phyloP scores from a whole-genome alignment of 106 monocot species.

The Allium cepa region DNA sequence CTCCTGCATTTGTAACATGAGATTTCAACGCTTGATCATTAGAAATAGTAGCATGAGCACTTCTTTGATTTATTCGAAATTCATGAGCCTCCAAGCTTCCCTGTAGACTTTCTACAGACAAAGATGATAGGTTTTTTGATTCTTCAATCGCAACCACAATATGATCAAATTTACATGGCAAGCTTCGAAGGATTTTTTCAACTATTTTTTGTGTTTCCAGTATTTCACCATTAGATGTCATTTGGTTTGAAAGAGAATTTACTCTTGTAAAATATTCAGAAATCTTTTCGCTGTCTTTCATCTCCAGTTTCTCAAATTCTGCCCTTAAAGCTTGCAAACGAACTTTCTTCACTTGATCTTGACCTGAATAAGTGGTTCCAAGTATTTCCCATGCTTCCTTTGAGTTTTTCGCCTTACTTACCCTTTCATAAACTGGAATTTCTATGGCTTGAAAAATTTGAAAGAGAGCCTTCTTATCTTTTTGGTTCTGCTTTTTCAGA shows the following conservation, averaged over 20 bases:
- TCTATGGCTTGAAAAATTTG: no score
- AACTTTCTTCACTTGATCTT: no score
- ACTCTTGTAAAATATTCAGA: no score
- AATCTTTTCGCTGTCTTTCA: no score
- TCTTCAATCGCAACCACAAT: constrained; percentile 3
- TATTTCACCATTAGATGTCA: not conserved
- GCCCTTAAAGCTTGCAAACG: no score
- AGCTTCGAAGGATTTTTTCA: not conserved
- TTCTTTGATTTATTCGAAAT: constrained; percentile 4
- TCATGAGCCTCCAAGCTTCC: not conserved
- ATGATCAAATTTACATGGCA: not conserved
- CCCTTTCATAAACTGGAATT: no score
- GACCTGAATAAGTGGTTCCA: no score
- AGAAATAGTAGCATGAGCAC: not conserved
- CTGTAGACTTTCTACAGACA: not conserved
- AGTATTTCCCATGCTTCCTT: no score
- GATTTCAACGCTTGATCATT: constrained; percentile 2
- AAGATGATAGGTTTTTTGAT: not conserved
- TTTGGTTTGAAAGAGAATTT: not conserved
- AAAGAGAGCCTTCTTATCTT: no score
- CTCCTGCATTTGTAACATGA: not conserved
- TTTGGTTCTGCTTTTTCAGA: no score
- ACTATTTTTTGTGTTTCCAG: not conserved
- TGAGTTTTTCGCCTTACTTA: no score
- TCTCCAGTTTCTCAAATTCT: no score